Conservation (phyloP, 345 rosid species). For the Reutealis trisperma region DNA sequence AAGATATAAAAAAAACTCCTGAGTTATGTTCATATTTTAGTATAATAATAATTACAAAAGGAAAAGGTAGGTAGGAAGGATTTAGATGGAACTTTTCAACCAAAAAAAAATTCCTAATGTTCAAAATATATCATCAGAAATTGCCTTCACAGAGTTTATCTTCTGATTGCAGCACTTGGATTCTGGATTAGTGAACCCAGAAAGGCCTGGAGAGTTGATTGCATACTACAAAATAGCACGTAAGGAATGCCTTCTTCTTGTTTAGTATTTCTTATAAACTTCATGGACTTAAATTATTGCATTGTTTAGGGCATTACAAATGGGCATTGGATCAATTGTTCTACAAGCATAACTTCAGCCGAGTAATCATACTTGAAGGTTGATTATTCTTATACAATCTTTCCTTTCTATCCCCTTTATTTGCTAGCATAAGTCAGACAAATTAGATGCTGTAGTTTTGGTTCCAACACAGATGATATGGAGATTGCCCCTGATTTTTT, state of each 20-base stretch:
- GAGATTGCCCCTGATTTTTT: conserved; percentile 97
- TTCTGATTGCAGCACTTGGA: conserved; percentile 69
- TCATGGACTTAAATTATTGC: conserved; percentile 24
- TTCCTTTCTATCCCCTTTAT: conserved; percentile 11
- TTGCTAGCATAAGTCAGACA: background rate
- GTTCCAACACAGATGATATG: conserved; percentile 87
- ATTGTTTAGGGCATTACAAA: conserved; percentile 74
- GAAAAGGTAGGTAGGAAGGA: background rate
- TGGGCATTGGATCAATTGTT: conserved; percentile 95
- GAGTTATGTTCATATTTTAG: background rate
- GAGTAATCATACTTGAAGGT: conserved; percentile 96
- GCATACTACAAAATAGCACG: conserved; percentile 95
- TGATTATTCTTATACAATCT: conserved; percentile 8
- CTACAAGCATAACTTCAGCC: conserved; percentile 74
- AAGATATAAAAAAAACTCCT: background rate
- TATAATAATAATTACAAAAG: background rate
- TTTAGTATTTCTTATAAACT: conserved; percentile 15
- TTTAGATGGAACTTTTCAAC: background rate
- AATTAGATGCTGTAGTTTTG: conserved; percentile 15
- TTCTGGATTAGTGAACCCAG: conserved; percentile 67
- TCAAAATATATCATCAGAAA: background rate
- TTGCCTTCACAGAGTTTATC: background rate
- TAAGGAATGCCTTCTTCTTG: conserved; percentile 42
- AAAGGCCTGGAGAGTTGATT: conserved; percentile 87
- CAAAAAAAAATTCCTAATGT: background rate